Percentiles rank a stretch among this genome's conserved stretches.
Evolutionary conservation across 2,329 filamentous ascomycete genomes (phyloP).

Genomic region (Hansfordia pulvinata): DNA sequence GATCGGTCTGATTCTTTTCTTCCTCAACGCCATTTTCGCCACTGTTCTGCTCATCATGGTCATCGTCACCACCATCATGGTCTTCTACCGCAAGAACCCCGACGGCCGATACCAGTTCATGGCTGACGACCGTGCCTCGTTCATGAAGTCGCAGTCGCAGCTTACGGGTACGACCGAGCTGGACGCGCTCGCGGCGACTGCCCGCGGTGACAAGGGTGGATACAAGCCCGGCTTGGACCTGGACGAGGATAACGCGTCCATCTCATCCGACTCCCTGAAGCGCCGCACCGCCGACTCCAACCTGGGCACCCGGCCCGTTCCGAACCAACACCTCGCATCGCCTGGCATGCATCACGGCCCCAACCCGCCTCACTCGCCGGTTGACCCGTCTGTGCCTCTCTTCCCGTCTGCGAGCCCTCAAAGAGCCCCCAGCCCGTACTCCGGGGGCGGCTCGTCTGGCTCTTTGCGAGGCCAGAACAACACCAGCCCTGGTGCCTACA

Average conservation of each 20-base stretch:
- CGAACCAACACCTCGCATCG: conserved; percentile 3
- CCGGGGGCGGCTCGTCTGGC: conserved; percentile 15
- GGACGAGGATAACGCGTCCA: conserved; percentile 56
- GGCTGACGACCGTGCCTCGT: conserved; percentile 77
- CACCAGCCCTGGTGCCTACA: conserved; percentile 23
- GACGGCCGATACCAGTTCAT: conserved; percentile 81
- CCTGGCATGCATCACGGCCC: conserved; percentile 10
- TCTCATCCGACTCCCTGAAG: conserved; percentile 39
- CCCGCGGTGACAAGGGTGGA: conserved; percentile 55
- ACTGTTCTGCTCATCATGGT: conserved; percentile 67
- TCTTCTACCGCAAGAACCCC: conserved; percentile 72
- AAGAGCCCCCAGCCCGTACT: conserved; percentile 16
- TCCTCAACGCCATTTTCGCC: conserved; percentile 67
- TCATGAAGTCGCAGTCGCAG: conserved; percentile 78
- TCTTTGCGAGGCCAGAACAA: conserved; percentile 24
- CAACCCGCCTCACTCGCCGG: conserved; percentile 27
- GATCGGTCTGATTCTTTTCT: conserved; percentile 73
- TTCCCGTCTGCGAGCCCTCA: conserved; percentile 25
- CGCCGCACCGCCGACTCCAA: conserved; percentile 19
- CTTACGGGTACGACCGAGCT: conserved; percentile 60
- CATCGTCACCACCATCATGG: conserved; percentile 49
- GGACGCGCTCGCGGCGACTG: conserved; percentile 70
- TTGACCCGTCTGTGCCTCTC: conserved; percentile 35
- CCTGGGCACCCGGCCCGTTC: conserved; percentile 7
- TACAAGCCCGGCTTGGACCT: conserved; percentile 47